These are phyloP conservation scores for Penicillium sp. DNA, from an alignment of 2,329 filamentous ascomycete genomes.

Conservation along the genomic window DNA sequence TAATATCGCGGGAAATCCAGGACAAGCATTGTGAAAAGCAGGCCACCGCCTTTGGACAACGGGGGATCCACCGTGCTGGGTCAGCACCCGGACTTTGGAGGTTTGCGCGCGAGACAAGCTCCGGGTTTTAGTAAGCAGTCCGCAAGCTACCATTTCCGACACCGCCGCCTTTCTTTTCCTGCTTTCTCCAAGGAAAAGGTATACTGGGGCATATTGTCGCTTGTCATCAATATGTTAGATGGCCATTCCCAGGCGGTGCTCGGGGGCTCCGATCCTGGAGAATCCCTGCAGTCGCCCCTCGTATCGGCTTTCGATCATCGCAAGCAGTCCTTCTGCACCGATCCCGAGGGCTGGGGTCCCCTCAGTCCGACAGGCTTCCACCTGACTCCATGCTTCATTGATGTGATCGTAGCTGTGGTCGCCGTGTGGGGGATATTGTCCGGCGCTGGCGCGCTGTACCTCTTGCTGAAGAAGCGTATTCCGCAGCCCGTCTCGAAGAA, in stretches of 20 bases:
- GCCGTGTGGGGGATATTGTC: constrained; percentile 75
- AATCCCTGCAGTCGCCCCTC: constrained; percentile 25
- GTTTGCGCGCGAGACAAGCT: constrained; percentile 3
- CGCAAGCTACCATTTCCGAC: constrained; percentile 17
- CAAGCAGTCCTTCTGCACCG: constrained; percentile 75
- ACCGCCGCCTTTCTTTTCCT: constrained; percentile 15
- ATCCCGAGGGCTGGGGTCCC: constrained; percentile 92
- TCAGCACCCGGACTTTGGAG: constrained; percentile 3
- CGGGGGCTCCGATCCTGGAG: constrained; percentile 30
- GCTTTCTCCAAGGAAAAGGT: constrained; percentile 22
- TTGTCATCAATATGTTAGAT: constrained; percentile 33
- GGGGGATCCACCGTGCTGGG: neutral
- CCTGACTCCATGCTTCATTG: constrained; percentile 96
- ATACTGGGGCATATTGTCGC: constrained; percentile 23
- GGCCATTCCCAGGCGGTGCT: constrained; percentile 36
- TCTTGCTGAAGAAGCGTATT: constrained; percentile 69
- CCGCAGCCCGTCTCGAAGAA: constrained; percentile 71
- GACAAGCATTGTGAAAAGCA: neutral
- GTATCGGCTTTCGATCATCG: constrained; percentile 26
- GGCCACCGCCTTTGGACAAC: neutral
- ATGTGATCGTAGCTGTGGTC: constrained; percentile 79
- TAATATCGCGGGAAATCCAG: neutral
- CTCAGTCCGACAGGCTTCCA: constrained; percentile 84
- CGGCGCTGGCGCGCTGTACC: constrained; percentile 75
- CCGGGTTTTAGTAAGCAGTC: constrained; percentile 24